Evolutionary conservation across 805 yeast genomes (phyloP).

Genomic region (Huiozyma naganishii): DNA sequence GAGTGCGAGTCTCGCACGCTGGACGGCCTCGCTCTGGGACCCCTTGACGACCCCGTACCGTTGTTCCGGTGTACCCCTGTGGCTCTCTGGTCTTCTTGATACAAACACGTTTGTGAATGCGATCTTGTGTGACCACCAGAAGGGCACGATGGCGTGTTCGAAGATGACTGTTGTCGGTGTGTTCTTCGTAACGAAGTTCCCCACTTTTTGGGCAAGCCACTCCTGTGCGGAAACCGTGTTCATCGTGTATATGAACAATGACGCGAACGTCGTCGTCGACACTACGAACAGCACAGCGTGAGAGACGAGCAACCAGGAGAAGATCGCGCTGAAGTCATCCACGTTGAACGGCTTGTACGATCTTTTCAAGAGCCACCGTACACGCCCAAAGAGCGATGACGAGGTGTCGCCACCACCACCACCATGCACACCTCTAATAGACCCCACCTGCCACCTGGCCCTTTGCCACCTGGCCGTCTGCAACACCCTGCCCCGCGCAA

Average conservation of each 20-base stretch:
- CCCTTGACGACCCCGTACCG: constrained; percentile 48
- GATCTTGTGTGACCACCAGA: constrained; percentile 90
- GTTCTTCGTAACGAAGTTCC: constrained; percentile 74
- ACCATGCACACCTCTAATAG: neutral
- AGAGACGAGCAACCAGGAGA: constrained; percentile 87
- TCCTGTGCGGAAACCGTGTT: constrained; percentile 55
- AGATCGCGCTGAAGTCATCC: constrained; percentile 85
- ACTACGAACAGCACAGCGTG: constrained; percentile 67
- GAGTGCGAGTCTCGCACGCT: constrained; percentile 35
- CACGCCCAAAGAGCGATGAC: neutral
- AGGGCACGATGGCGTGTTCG: constrained; percentile 90
- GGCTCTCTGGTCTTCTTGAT: constrained; percentile 59
- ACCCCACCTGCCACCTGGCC: neutral
- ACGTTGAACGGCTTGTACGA: constrained; percentile 77
- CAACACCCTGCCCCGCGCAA: too few species aligned
- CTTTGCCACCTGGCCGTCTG: neutral
- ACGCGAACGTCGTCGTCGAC: constrained; percentile 89
- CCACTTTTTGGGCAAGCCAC: constrained; percentile 68
- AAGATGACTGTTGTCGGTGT: constrained; percentile 76
- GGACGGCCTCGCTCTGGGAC: constrained; percentile 60
- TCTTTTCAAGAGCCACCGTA: constrained; percentile 59
- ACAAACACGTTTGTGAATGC: constrained; percentile 81
- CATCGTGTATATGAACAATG: constrained; percentile 61
- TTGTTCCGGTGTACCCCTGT: too few species aligned
- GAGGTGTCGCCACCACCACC: neutral